Percentiles rank a stretch among this genome's conserved stretches.
Conservation (phyloP, 768 basidiomycete species). For the Kondoa malvinella region DNA sequence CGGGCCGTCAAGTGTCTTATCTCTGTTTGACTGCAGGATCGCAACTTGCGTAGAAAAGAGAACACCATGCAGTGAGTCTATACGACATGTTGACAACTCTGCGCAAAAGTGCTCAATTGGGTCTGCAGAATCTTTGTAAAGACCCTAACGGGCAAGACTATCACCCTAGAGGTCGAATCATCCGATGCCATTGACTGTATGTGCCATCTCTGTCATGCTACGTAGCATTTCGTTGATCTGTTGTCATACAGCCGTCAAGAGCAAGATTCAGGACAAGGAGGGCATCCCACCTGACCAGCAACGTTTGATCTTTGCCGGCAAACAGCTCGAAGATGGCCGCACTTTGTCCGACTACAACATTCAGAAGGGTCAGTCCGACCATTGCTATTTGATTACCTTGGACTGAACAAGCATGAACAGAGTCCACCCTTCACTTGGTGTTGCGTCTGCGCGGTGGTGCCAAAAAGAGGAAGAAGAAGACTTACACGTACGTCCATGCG, state of each 20-base stretch:
- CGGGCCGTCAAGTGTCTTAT: neutral
- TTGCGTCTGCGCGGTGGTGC: slow-evolving; percentile 96
- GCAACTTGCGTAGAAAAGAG: slow-evolving; percentile 8
- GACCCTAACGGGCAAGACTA: slow-evolving; percentile 52
- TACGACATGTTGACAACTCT: neutral
- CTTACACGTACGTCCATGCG: slow-evolving; percentile 52
- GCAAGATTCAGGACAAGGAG: slow-evolving; percentile 52
- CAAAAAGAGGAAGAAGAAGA: slow-evolving; percentile 99
- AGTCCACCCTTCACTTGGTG: slow-evolving; percentile 88
- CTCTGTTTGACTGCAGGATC: neutral
- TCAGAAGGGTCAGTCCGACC: slow-evolving; percentile 76
- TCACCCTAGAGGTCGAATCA: slow-evolving; percentile 89
- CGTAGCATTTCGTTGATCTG: slow-evolving; percentile 42
- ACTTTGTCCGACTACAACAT: slow-evolving; percentile 92
- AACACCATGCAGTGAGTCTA: neutral
- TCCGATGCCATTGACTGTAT: slow-evolving; percentile 69
- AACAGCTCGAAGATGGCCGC: slow-evolving; percentile 97
- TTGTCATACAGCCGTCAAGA: slow-evolving; percentile 32
- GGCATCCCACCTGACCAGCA: slow-evolving; percentile 32
- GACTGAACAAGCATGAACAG: slow-evolving; percentile 97
- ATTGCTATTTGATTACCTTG: slow-evolving; percentile 96
- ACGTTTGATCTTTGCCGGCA: slow-evolving; percentile 95
- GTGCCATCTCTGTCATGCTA: neutral
- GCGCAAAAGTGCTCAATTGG: neutral
- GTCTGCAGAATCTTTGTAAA: slow-evolving; percentile 59